phyloP scores from a whole-genome alignment of 2,329 filamentous ascomycete species.

The Pseudopyrenochaeta lycopersici region DNA sequence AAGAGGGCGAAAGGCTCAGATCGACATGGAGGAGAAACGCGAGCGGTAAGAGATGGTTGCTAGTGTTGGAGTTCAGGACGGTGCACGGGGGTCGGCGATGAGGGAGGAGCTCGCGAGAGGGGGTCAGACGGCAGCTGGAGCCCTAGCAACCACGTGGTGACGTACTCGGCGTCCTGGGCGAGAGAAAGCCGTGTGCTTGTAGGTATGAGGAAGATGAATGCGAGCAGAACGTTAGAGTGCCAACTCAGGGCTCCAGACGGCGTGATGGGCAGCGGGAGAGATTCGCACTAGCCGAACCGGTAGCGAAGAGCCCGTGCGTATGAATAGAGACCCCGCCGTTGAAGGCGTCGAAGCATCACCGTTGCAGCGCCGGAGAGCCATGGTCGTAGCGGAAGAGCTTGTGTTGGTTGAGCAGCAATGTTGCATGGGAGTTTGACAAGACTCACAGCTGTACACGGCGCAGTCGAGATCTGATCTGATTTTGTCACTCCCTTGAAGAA shows the following conservation, averaged over 20 bases:
- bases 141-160: conserved; percentile 28
- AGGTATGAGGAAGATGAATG: conserved; percentile 26
- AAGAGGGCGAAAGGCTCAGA: conserved; percentile 32
- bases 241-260: conserved; percentile 35
- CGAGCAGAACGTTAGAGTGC: conserved; percentile 24
- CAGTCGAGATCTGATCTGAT: conserved; percentile 3
- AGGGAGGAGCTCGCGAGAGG: conserved; percentile 32
- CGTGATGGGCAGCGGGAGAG: conserved; percentile 26
- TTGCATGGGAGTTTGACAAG: neutral
- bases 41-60: conserved; percentile 35
- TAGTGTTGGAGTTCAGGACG: conserved; percentile 36
- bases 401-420: neutral
- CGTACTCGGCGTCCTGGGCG: conserved; percentile 18
- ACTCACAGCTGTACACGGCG: neutral
- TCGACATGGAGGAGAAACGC: conserved; percentile 40
- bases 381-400: neutral
- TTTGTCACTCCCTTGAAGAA: neutral
- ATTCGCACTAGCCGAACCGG: conserved; percentile 28
- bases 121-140: conserved; percentile 30
- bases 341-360: conserved; percentile 6
- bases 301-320: conserved; percentile 25
- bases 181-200: conserved; percentile 13
- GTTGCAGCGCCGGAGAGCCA: neutral
- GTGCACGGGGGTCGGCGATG: conserved; percentile 34
- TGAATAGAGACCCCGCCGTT: conserved; percentile 9